Percentiles rank a stretch among this genome's conserved stretches.
Conservation (phyloP, 495 filamentous ascomycete genomes). For the Aspergillus panamensis region DNA sequence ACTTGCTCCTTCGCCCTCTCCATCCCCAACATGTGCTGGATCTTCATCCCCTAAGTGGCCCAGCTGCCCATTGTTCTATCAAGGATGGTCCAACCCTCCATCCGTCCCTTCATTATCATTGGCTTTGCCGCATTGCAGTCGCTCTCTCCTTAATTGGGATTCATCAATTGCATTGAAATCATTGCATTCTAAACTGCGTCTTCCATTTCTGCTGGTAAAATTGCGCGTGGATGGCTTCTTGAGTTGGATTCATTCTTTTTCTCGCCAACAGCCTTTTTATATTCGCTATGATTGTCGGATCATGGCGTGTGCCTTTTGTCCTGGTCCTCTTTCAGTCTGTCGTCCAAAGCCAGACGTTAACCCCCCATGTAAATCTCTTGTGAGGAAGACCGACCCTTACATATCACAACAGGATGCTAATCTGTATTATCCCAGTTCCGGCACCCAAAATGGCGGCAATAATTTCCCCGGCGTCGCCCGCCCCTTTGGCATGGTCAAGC, state of each 20-base stretch:
- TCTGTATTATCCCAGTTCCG: slow-evolving; percentile 21
- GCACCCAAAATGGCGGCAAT: slow-evolving; percentile 55
- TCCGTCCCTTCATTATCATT: neutral
- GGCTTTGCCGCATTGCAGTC: no score
- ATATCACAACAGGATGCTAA: neutral
- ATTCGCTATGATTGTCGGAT: neutral
- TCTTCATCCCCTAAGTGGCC: neutral
- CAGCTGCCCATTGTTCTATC: neutral
- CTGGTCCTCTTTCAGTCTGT: neutral
- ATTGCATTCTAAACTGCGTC: no score
- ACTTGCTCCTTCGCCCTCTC: neutral
- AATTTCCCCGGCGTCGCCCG: slow-evolving; percentile 64
- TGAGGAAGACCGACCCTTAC: slow-evolving; percentile 16
- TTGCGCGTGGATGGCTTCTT: no score
- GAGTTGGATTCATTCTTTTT: no score
- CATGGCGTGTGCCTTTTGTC: neutral
- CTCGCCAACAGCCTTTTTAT: neutral
- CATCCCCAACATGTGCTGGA: neutral
- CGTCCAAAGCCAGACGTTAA: neutral
- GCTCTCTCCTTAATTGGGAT: neutral
- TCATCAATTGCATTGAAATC: neutral
- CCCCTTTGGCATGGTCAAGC: slow-evolving; percentile 68
- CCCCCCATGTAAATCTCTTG: slow-evolving; percentile 34
- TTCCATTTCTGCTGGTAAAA: no score
- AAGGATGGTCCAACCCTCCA: neutral